phyloP scores from a whole-genome alignment of 768 basidiomycete genomes.

The Collybia sp. region DNA sequence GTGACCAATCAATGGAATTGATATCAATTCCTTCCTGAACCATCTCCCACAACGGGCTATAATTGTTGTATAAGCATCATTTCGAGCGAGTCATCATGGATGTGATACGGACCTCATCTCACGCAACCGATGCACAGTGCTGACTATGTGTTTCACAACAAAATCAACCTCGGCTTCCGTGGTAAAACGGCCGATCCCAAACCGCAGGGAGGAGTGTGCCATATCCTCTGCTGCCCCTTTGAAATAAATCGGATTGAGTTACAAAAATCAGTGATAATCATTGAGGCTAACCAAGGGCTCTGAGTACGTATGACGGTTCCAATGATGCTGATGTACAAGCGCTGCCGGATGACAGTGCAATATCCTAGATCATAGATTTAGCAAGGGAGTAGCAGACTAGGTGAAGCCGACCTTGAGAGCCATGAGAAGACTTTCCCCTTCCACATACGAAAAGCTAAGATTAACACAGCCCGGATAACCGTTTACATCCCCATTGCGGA shows the following conservation, averaged over 20 bases:
- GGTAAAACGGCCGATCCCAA: constrained; percentile 97
- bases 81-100: not conserved
- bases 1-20: constrained; percentile 92
- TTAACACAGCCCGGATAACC: constrained; percentile 98
- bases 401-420: constrained; percentile 73
- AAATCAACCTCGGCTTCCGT: constrained; percentile 97
- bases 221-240: constrained; percentile 94
- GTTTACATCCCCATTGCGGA: constrained; percentile 87
- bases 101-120: constrained; percentile 76
- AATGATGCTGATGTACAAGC: constrained; percentile 98
- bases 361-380: constrained; percentile 51
- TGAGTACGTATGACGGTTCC: constrained; percentile 96
- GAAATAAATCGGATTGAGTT: constrained; percentile 3
- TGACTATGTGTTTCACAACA: constrained; percentile 82
- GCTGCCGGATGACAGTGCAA: constrained; percentile 95
- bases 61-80: constrained; percentile 7
- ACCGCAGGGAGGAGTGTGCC: constrained; percentile 97
- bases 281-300: constrained; percentile 70
- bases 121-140: constrained; percentile 80
- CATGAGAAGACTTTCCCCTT: constrained; percentile 97
- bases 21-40: constrained; percentile 98
- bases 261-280: not conserved
- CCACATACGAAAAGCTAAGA: constrained; percentile 93
- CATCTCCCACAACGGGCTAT: constrained; percentile 98
- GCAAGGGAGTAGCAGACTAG: constrained; percentile 3